phyloP scores from a whole-genome alignment of 768 basidiomycete species.

The Pilatotrama ljubarskyi region DNA sequence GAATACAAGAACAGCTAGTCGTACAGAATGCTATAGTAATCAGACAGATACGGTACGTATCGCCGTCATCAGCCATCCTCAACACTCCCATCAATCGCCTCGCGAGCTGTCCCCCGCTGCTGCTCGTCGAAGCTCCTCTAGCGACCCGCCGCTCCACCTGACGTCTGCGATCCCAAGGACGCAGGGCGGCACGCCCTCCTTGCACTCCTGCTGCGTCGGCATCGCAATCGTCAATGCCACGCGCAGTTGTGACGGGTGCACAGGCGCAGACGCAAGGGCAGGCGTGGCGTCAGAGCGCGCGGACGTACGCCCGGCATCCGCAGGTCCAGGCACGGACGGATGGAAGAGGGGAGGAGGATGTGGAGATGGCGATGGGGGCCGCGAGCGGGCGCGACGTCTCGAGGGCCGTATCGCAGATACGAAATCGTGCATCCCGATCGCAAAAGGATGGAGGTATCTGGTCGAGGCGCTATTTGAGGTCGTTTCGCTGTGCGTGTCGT shows the following conservation, averaged over 20 bases:
- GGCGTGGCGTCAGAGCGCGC: background rate
- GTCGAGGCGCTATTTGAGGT: background rate
- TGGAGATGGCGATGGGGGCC: background rate
- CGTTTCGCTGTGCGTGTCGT: background rate
- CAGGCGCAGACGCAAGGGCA: background rate
- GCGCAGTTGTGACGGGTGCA: background rate
- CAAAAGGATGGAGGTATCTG: conserved; percentile 5
- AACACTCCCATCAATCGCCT: too few relatives aligned
- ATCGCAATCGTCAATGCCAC: conserved; percentile 16
- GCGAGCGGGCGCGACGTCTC: background rate
- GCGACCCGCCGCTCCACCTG: background rate
- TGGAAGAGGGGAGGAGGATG: background rate
- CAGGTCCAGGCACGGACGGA: background rate
- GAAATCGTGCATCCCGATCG: conserved; percentile 9
- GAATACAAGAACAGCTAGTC: too few relatives aligned
- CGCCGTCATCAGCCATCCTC: too few relatives aligned
- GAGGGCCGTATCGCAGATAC: background rate
- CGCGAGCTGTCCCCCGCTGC: background rate
- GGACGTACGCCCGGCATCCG: background rate
- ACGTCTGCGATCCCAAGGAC: conserved; percentile 7
- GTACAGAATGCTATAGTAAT: too few relatives aligned
- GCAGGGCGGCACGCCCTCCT: conserved; percentile 2
- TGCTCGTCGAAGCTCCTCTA: background rate
- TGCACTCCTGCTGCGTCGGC: conserved; percentile 1
- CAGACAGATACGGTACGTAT: too few relatives aligned